Evolutionary conservation across 108 stramenopile species (phyloP).

Genomic region (Poteriospumella lacustris): DNA sequence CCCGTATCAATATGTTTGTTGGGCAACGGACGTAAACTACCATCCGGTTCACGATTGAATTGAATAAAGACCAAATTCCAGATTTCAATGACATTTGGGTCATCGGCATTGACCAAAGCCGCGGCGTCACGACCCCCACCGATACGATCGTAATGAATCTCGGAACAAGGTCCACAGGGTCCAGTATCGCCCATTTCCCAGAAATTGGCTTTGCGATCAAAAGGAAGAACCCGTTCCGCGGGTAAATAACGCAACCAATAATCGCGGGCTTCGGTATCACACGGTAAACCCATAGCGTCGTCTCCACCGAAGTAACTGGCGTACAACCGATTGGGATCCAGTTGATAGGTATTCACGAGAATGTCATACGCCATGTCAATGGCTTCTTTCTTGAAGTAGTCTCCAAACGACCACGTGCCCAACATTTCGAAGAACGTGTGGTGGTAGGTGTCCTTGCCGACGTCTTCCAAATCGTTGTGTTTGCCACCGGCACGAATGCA

Average conservation of each 20-base stretch:
- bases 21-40: slow-evolving; percentile 34
- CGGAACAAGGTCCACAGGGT: slow-evolving; percentile 93
- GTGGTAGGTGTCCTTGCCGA: slow-evolving; percentile 56
- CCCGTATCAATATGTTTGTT: slow-evolving; percentile 57
- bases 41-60: slow-evolving; percentile 45
- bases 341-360: slow-evolving; percentile 39
- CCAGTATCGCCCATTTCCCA: slow-evolving; percentile 99
- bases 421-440: slow-evolving; percentile 61
- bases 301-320: slow-evolving; percentile 97
- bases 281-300: slow-evolving; percentile 70
- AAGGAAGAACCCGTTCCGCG: slow-evolving; percentile 79
- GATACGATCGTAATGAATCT: slow-evolving; percentile 53
- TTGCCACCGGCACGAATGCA: slow-evolving; percentile 59
- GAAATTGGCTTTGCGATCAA: slow-evolving; percentile 81
- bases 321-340: slow-evolving; percentile 75
- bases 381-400: slow-evolving; percentile 45
- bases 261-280: slow-evolving; percentile 79
- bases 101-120: slow-evolving; percentile 37
- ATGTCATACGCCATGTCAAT: slow-evolving; percentile 51
- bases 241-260: slow-evolving; percentile 87
- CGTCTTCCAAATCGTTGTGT: slow-evolving; percentile 58
- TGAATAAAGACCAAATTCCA: slow-evolving; percentile 58
- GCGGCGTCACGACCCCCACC: slow-evolving; percentile 29
- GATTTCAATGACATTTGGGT: slow-evolving; percentile 53
- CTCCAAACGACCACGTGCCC: slow-evolving; percentile 49